Conservation (phyloP, 441 rosid species). For the Corymbia citriodora region DNA sequence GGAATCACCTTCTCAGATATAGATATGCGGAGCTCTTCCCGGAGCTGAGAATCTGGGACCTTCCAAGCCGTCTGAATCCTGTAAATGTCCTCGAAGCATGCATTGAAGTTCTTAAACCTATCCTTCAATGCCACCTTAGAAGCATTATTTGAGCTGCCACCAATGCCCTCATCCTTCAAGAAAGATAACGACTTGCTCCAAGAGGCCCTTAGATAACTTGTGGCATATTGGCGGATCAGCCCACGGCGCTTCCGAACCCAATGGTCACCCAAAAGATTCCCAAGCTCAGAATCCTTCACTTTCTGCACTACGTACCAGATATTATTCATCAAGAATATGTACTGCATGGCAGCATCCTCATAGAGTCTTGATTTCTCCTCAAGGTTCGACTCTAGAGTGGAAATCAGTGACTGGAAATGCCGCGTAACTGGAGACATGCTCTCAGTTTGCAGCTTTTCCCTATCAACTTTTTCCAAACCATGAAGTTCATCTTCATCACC, state of each 20-base stretch:
- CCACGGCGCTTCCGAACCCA: slow-evolving; percentile 94
- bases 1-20: slow-evolving; percentile 87
- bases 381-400: slow-evolving; percentile 64
- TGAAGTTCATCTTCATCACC: slow-evolving; percentile 36
- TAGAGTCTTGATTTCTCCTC: slow-evolving; percentile 84
- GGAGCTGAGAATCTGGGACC: slow-evolving; percentile 93
- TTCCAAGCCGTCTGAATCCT: slow-evolving; percentile 93
- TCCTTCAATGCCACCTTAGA: slow-evolving; percentile 79
- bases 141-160: slow-evolving; percentile 64
- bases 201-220: slow-evolving; percentile 81
- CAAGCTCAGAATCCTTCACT: slow-evolving; percentile 83
- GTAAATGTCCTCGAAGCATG: slow-evolving; percentile 84
- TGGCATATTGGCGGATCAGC: slow-evolving; percentile 73
- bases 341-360: slow-evolving; percentile 68
- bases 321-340: slow-evolving; percentile 86
- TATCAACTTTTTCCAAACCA: slow-evolving; percentile 22
- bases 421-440: slow-evolving; percentile 45
- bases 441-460: slow-evolving; percentile 19
- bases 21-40: slow-evolving; percentile 92
- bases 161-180: slow-evolving; percentile 80
- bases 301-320: slow-evolving; percentile 82
- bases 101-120: slow-evolving; percentile 83
- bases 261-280: slow-evolving; percentile 74
- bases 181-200: slow-evolving; percentile 77
- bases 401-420: slow-evolving; percentile 53